phyloP scores from a whole-genome alignment of 164 flowering plant species.

The Stephania cephalantha region DNA sequence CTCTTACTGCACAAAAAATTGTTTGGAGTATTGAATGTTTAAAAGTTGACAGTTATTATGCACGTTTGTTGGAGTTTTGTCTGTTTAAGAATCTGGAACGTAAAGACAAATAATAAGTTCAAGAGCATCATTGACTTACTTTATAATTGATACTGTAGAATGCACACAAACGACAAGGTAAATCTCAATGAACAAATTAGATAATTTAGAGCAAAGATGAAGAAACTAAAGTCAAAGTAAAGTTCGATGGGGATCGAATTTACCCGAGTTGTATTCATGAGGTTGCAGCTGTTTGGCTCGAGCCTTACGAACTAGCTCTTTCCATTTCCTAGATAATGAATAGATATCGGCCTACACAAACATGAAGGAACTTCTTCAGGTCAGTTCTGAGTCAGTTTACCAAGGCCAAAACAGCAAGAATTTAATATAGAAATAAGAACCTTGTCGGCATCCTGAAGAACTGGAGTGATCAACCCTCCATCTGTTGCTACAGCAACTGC shows the following conservation, averaged over 20 bases:
- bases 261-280: conserved; percentile 85
- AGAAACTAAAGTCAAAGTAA: no score
- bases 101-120: no score
- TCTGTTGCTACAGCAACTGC: conserved; percentile 97
- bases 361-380: background rate
- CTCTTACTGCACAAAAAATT: no score
- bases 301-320: conserved; percentile 95
- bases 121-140: no score
- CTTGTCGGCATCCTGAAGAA: conserved; percentile 98
- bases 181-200: no score
- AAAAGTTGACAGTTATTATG: no score
- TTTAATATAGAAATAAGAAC: conserved; percentile 24
- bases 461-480: conserved; percentile 96
- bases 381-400: background rate
- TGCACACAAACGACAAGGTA: no score
- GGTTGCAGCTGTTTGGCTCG: conserved; percentile 94
- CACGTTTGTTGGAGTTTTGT: no score
- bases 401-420: background rate
- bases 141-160: no score
- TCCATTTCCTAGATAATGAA: conserved; percentile 92
- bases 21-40: no score
- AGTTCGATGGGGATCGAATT: background rate
- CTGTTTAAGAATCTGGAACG: no score
- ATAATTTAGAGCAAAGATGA: no score
- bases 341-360: conserved; percentile 68